These are phyloP conservation scores for Cytospora schulzeri DNA, from an alignment of 2,329 filamentous ascomycete species.

Conservation along the genomic window DNA sequence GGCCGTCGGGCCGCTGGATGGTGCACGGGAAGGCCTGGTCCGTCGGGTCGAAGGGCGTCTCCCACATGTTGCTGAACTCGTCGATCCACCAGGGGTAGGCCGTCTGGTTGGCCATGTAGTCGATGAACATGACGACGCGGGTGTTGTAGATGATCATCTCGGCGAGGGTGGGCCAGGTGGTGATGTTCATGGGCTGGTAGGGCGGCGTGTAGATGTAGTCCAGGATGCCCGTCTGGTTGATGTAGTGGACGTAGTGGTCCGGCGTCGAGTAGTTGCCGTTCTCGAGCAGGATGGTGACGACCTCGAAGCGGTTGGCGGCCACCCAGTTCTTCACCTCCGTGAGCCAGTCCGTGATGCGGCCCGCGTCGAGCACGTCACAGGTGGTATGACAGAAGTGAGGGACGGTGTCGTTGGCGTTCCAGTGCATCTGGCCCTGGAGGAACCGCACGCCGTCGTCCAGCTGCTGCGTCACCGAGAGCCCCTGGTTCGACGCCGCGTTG, in stretches of 20 bases:
- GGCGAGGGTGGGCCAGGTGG: conserved; percentile 82
- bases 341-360: conserved; percentile 76
- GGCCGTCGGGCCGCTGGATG: conserved; percentile 70
- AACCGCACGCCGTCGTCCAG: conserved; percentile 75
- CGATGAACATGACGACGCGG: conserved; percentile 78
- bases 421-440: conserved; percentile 66
- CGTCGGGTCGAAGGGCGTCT: conserved; percentile 79
- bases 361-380: conserved; percentile 80
- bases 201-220: conserved; percentile 75
- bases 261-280: conserved; percentile 75
- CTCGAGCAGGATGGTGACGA: conserved; percentile 82
- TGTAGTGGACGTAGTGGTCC: conserved; percentile 66
- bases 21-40: conserved; percentile 73
- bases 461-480: conserved; percentile 66
- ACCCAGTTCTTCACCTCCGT: conserved; percentile 73
- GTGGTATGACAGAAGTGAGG: conserved; percentile 83
- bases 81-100: conserved; percentile 82
- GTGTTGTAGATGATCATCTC: conserved; percentile 72
- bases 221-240: conserved; percentile 71
- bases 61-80: conserved; percentile 87
- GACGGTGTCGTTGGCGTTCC: conserved; percentile 48
- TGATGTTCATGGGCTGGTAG: conserved; percentile 64
- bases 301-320: conserved; percentile 75
- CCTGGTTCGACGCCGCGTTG: conserved; percentile 77
- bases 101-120: conserved; percentile 80